Conservation (phyloP, 1,139 yeast genomes). For the Lodderomyces metapsilosis region DNA sequence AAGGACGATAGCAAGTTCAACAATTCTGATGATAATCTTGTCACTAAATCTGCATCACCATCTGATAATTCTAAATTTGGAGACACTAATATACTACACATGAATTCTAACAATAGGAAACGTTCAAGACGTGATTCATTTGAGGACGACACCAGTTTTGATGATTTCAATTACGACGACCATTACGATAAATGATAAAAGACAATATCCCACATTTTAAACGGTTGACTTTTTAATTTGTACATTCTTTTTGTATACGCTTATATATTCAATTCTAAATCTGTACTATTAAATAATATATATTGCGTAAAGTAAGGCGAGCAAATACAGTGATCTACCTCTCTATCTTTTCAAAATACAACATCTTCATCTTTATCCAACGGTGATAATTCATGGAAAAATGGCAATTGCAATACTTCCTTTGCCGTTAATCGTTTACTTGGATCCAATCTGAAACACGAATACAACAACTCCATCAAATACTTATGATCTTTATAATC, state of each 20-base stretch:
- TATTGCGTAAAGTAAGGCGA: no score
- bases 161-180: conserved; percentile 16
- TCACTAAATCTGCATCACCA: no score
- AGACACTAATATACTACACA: no score
- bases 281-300: conserved; percentile 1
- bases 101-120: conserved; percentile 13
- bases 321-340: conserved; percentile 4
- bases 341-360: not conserved
- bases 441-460: conserved; percentile 59
- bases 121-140: conserved; percentile 22
- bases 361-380: conserved; percentile 24
- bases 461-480: conserved; percentile 53
- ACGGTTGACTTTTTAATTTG: no score
- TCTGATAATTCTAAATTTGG: no score
- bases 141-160: conserved; percentile 17
- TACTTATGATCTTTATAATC: conserved; percentile 39
- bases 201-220: not conserved
- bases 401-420: conserved; percentile 54
- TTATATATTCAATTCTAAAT: conserved; percentile 1
- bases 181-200: conserved; percentile 9
- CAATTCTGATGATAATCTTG: not conserved
- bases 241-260: not conserved
- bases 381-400: conserved; percentile 42
- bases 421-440: conserved; percentile 53
- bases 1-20: not conserved